Evolutionary conservation across 495 filamentous ascomycete species (phyloP).

Genomic region (Apiosordaria backusii): DNA sequence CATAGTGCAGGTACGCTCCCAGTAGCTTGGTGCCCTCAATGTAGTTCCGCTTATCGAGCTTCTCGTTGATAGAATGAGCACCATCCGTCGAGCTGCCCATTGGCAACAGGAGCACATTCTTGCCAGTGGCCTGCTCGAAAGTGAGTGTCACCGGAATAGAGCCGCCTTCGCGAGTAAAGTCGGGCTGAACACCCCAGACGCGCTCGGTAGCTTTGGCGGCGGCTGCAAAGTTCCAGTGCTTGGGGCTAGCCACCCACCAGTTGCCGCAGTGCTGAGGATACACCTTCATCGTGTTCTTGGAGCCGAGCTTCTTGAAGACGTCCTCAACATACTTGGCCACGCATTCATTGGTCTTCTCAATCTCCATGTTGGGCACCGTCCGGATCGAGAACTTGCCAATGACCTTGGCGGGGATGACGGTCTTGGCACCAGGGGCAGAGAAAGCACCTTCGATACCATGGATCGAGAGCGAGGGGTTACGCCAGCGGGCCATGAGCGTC

Average conservation of each 20-base stretch:
- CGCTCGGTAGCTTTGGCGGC: slow-evolving; percentile 88
- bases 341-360: slow-evolving; percentile 74
- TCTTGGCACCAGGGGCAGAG: slow-evolving; percentile 91
- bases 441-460: slow-evolving; percentile 97
- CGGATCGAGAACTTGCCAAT: slow-evolving; percentile 97
- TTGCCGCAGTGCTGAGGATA: slow-evolving; percentile 83
- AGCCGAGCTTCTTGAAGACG: slow-evolving; percentile 75
- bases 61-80: slow-evolving; percentile 97
- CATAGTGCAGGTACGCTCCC: slow-evolving; percentile 94
- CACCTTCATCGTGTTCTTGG: slow-evolving; percentile 85
- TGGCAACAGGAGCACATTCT: slow-evolving; percentile 92
- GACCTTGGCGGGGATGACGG: slow-evolving; percentile 96
- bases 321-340: slow-evolving; percentile 77
- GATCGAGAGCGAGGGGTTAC: slow-evolving; percentile 89
- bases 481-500: slow-evolving; percentile 93
- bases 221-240: slow-evolving; percentile 97
- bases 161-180: slow-evolving; percentile 94
- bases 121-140: slow-evolving; percentile 96
- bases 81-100: slow-evolving; percentile 98
- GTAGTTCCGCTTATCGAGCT: slow-evolving; percentile 94
- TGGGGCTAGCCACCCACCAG: slow-evolving; percentile 96
- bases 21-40: slow-evolving; percentile 97
- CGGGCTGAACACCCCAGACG: slow-evolving; percentile 88
- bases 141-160: slow-evolving; percentile 96
- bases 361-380: slow-evolving; percentile 97